These are phyloP conservation scores for Spathaspora girioi DNA, from an alignment of 805 yeast species.

Conservation along the genomic window DNA sequence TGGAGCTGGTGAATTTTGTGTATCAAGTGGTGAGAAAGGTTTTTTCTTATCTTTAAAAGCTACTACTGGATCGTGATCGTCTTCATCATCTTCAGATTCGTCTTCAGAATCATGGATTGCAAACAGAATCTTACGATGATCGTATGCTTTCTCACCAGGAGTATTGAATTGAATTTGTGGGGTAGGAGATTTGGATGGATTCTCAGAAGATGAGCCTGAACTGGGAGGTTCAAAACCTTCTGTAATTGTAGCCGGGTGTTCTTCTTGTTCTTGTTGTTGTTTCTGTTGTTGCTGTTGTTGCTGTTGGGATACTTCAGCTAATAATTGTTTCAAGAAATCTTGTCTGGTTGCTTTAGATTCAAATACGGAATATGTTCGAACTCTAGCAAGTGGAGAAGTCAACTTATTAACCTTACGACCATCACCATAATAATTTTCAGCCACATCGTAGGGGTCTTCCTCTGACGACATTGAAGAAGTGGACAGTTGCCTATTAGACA, in stretches of 20 bases:
- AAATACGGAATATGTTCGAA: slow-evolving; percentile 54
- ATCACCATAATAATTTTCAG: slow-evolving; percentile 71
- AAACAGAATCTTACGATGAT: not conserved
- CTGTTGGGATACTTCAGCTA: not conserved
- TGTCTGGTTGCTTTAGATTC: slow-evolving; percentile 13
- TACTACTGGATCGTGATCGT: not conserved
- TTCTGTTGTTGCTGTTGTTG: not conserved
- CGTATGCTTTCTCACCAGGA: not conserved
- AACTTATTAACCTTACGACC: slow-evolving; percentile 30
- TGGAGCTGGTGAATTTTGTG: not conserved
- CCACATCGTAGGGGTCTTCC: slow-evolving; percentile 65
- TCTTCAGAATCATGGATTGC: not conserved
- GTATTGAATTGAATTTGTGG: slow-evolving; percentile 1
- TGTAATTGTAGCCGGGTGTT: slow-evolving; percentile 5
- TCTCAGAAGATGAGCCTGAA: slow-evolving; percentile 1
- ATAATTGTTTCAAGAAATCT: slow-evolving; percentile 6
- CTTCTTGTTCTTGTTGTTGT: slow-evolving; percentile 2
- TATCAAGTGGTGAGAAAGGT: not conserved
- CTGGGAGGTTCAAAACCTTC: slow-evolving; percentile 7
- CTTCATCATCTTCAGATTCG: not conserved
- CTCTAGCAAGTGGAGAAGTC: slow-evolving; percentile 43
- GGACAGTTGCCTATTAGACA: slow-evolving; percentile 17
- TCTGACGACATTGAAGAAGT: slow-evolving; percentile 39
- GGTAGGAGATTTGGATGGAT: slow-evolving; percentile 3
- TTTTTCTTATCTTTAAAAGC: not conserved